Conservation (phyloP, 1,139 yeast genomes). For the Sugiyamaella castrensis region DNA sequence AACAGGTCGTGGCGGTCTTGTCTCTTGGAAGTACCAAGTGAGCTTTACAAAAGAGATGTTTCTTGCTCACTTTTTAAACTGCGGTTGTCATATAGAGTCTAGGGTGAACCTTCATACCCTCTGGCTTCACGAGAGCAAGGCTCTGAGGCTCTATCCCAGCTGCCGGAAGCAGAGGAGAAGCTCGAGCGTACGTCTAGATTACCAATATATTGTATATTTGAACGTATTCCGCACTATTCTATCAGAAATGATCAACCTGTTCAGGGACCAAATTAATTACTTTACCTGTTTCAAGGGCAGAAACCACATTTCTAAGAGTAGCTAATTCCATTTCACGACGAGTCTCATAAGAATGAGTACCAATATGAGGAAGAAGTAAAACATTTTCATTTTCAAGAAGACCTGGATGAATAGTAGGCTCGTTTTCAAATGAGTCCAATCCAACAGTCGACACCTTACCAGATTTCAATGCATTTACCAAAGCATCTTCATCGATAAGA, state of each 20-base stretch:
- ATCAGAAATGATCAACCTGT: slow-evolving; percentile 24
- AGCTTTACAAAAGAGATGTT: too few species aligned
- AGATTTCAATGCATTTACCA: slow-evolving; percentile 57
- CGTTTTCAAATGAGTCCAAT: slow-evolving; percentile 80
- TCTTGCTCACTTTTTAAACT: too few species aligned
- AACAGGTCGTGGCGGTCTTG: too few species aligned
- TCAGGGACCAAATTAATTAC: slow-evolving; percentile 49
- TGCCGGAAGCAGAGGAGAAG: too few species aligned
- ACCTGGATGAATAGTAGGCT: slow-evolving; percentile 52
- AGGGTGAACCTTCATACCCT: too few species aligned
- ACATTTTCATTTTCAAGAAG: slow-evolving; percentile 43
- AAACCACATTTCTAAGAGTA: slow-evolving; percentile 45
- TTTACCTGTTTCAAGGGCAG: slow-evolving; percentile 53
- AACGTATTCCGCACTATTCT: neutral
- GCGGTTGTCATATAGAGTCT: too few species aligned
- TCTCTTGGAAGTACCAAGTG: too few species aligned
- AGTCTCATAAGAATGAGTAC: slow-evolving; percentile 59
- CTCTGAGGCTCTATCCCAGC: too few species aligned
- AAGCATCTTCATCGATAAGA: slow-evolving; percentile 64
- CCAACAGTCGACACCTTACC: slow-evolving; percentile 59
- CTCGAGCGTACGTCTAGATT: too few species aligned
- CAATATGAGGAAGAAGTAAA: slow-evolving; percentile 63
- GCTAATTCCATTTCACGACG: slow-evolving; percentile 56
- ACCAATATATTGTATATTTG: too few species aligned
- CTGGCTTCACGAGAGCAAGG: too few species aligned